Evolutionary conservation across 2,329 filamentous ascomycete genomes (phyloP).

Genomic region (Thyridium curvatum): DNA sequence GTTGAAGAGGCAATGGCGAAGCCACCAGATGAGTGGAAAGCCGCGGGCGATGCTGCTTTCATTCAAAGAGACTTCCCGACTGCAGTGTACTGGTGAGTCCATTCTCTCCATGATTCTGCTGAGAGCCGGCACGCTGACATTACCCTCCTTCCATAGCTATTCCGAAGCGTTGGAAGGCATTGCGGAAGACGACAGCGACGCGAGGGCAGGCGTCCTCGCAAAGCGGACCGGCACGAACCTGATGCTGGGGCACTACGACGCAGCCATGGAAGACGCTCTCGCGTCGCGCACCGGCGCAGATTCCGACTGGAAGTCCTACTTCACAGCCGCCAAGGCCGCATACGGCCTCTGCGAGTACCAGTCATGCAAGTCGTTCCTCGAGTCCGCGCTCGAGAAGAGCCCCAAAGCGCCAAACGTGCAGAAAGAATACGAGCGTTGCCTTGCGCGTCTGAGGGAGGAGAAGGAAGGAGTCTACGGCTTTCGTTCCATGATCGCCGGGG

Average conservation of each 20-base stretch:
- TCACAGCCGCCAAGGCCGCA: slow-evolving; percentile 23
- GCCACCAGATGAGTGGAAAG: slow-evolving; percentile 13
- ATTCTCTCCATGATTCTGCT: too few species aligned
- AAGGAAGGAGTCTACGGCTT: slow-evolving; percentile 21
- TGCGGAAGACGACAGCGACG: slow-evolving; percentile 9
- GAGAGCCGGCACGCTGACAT: too few species aligned
- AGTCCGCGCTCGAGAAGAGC: slow-evolving; percentile 15
- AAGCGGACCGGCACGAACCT: slow-evolving; percentile 26
- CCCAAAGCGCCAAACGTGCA: slow-evolving; percentile 9
- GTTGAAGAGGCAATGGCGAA: slow-evolving; percentile 9
- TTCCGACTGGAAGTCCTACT: slow-evolving; percentile 24
- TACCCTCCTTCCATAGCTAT: too few species aligned
- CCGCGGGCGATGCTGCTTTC: slow-evolving; percentile 17
- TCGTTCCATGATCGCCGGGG: slow-evolving; percentile 12
- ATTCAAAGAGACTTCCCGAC: slow-evolving; percentile 23
- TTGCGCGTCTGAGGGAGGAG: slow-evolving; percentile 18
- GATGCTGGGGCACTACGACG: slow-evolving; percentile 23
- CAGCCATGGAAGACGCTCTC: slow-evolving; percentile 23
- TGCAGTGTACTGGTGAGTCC: slow-evolving; percentile 22
- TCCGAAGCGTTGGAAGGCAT: slow-evolving; percentile 21
- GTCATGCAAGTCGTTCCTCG: slow-evolving; percentile 12
- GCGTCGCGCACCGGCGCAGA: slow-evolving; percentile 14
- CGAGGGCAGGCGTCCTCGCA: slow-evolving; percentile 12
- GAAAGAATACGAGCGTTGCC: slow-evolving; percentile 15
- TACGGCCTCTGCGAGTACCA: slow-evolving; percentile 25